These are phyloP conservation scores for Monilinia vaccinii-corymbosi DNA, from an alignment of 2,329 filamentous ascomycete species.

Conservation along the genomic window DNA sequence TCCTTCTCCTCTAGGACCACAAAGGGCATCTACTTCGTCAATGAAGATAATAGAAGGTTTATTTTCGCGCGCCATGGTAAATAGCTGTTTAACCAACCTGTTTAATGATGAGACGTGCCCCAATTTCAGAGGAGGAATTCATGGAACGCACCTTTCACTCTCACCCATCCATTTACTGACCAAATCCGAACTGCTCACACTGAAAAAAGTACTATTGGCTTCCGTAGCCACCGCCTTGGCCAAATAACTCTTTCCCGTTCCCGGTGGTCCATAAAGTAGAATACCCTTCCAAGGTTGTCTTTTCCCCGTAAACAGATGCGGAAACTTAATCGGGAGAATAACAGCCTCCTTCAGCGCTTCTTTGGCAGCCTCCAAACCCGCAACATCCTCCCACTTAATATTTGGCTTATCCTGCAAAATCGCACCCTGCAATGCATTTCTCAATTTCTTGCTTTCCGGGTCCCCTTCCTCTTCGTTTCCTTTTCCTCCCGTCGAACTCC, in stretches of 20 bases:
- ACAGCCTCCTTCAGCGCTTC: slow-evolving; percentile 97
- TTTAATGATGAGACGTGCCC: slow-evolving; percentile 7
- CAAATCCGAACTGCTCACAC: slow-evolving; percentile 90
- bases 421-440: slow-evolving; percentile 81
- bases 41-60: slow-evolving; percentile 98
- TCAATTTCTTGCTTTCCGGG: slow-evolving; percentile 89
- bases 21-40: slow-evolving; percentile 94
- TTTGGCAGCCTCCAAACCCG: slow-evolving; percentile 86
- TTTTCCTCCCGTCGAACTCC: slow-evolving; percentile 53
- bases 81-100: slow-evolving; percentile 81
- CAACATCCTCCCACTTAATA: slow-evolving; percentile 96
- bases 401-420: slow-evolving; percentile 95
- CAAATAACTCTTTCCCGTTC: slow-evolving; percentile 95
- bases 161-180: slow-evolving; percentile 99
- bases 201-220: slow-evolving; percentile 98
- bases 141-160: slow-evolving; percentile 67
- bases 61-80: slow-evolving; percentile 96
- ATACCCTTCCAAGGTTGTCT: slow-evolving; percentile 98
- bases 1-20: slow-evolving; percentile 84
- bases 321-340: slow-evolving; percentile 95
- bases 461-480: slow-evolving; percentile 60
- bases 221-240: slow-evolving; percentile 97
- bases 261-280: slow-evolving; percentile 87
- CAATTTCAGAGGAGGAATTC: neutral
- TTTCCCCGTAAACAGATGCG: slow-evolving; percentile 91